phyloP scores from a whole-genome alignment of 208 protist genomes.

The Crithidia sp. region DNA sequence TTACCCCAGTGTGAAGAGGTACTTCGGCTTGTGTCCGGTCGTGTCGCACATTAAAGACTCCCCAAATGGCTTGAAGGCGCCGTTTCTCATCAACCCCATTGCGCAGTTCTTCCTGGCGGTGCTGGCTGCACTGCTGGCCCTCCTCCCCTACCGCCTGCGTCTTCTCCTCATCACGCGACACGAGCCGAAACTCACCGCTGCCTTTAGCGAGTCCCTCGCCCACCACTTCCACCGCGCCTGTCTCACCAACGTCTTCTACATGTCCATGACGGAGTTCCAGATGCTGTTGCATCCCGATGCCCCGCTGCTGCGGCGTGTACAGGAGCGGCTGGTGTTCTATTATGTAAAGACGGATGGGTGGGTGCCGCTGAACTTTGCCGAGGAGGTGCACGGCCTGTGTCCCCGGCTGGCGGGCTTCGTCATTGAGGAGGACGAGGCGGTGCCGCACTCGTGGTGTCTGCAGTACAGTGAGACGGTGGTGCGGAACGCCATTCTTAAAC shows the following conservation, averaged over 20 bases:
- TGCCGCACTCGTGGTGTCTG: slow-evolving; percentile 80
- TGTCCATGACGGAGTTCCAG: slow-evolving; percentile 62
- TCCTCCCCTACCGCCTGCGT: slow-evolving; percentile 34
- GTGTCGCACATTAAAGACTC: slow-evolving; percentile 58
- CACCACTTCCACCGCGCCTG: slow-evolving; percentile 29
- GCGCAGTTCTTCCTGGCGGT: slow-evolving; percentile 42
- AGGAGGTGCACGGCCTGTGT: slow-evolving; percentile 54
- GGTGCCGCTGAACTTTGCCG: slow-evolving; percentile 45
- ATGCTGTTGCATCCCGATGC: slow-evolving; percentile 57
- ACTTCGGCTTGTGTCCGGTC: slow-evolving; percentile 73
- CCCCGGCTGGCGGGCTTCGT: slow-evolving; percentile 42
- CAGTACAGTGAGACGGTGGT: slow-evolving; percentile 53
- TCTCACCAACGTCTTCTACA: slow-evolving; percentile 58
- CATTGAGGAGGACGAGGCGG: slow-evolving; percentile 47
- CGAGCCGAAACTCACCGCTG: slow-evolving; percentile 22
- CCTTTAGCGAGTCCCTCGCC: slow-evolving; percentile 32
- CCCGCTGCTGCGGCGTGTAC: slow-evolving; percentile 39
- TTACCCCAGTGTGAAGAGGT: slow-evolving; percentile 52
- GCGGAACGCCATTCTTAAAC: slow-evolving; percentile 49
- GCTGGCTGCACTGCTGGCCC: slow-evolving; percentile 31
- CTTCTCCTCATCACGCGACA: slow-evolving; percentile 21
- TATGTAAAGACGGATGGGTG: slow-evolving; percentile 71
- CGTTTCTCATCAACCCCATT: slow-evolving; percentile 34
- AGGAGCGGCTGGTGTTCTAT: slow-evolving; percentile 72
- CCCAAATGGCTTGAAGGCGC: slow-evolving; percentile 58